Conservation (phyloP, 768 basidiomycete species). For the Tephrocybe sp. region DNA sequence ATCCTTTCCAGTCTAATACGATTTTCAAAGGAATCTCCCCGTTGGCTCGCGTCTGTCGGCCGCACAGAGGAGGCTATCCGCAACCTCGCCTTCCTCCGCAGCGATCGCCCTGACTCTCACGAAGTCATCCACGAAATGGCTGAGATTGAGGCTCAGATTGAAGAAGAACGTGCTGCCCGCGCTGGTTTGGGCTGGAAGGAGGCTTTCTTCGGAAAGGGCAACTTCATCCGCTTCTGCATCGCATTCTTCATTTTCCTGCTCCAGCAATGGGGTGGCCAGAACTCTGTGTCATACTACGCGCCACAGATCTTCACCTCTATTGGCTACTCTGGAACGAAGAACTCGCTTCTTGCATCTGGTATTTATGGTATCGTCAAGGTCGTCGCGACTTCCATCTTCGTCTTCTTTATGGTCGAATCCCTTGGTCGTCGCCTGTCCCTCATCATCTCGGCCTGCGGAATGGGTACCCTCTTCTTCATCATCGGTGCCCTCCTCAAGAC, state of each 20-base stretch:
- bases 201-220: conserved; percentile 80
- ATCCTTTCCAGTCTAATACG: background rate
- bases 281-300: conserved; percentile 76
- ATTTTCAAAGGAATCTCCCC: conserved; percentile 62
- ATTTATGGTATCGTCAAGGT: conserved; percentile 50
- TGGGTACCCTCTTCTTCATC: conserved; percentile 81
- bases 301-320: conserved; percentile 75
- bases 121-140: conserved; percentile 58
- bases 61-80: conserved; percentile 47
- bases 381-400: conserved; percentile 61
- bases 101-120: conserved; percentile 36
- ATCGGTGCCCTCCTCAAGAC: conserved; percentile 83
- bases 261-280: conserved; percentile 85
- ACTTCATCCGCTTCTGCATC: conserved; percentile 80
- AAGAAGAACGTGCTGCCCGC: conserved; percentile 67
- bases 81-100: conserved; percentile 67
- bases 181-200: conserved; percentile 63
- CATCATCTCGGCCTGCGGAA: conserved; percentile 71
- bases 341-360: conserved; percentile 69
- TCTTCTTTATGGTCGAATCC: conserved; percentile 65
- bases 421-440: conserved; percentile 71
- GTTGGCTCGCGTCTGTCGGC: conserved; percentile 70
- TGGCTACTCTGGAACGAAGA: conserved; percentile 56
- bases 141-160: conserved; percentile 79
- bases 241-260: conserved; percentile 77